Evolutionary conservation across 805 yeast genomes (phyloP), one percentile per base, ranked within the genome.

Genomic region (Candida qinlingensis): DNA sequence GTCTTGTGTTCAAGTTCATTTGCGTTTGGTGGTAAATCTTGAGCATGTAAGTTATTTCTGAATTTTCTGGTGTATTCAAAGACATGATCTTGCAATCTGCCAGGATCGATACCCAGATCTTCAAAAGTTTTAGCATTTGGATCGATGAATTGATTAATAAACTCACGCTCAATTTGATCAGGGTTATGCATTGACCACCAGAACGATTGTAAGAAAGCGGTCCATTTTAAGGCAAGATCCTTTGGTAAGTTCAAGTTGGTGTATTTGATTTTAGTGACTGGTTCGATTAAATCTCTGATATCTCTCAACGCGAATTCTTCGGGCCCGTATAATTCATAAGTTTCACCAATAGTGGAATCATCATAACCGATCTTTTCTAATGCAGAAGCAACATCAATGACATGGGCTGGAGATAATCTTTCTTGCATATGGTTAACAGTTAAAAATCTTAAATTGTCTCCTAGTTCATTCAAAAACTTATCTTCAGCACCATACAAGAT

Each of bases 401-500:
- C 88, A 62, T 85, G 88, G n/a, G 81, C 81, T 39, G 96, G 96
- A 58, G 76, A 74, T 41, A 83, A 66, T 53, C 67, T 71, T 67
- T 85, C 85, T 54, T 78, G 76, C 65, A 80, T 77, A 62, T 76
- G 75, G 65, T 85, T 78, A 44, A 87, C 81, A 47, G 86, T 79
- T 71, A 83, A 79, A 67, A 84, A 77, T 58, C 77, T 73, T 57
- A 76, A 73, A 59, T 76, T 65, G 67, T 80, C 50, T 11, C 79
- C 86, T 66, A 78, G 55, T 62, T 75, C 74, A 68, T 80, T 82
- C 58, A 87, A 71, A 62, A 88, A 79, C 52, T 76, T 71, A 64
- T 85, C 90, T 63, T 83, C 85, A 60, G 83, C 73, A 33, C 94
- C 94, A 62, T 70, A 87, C 79, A 87, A 76, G 44, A 87, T 87